Evolutionary conservation across 345 rosid genomes (phyloP).

Genomic region (Linum trigynum): DNA sequence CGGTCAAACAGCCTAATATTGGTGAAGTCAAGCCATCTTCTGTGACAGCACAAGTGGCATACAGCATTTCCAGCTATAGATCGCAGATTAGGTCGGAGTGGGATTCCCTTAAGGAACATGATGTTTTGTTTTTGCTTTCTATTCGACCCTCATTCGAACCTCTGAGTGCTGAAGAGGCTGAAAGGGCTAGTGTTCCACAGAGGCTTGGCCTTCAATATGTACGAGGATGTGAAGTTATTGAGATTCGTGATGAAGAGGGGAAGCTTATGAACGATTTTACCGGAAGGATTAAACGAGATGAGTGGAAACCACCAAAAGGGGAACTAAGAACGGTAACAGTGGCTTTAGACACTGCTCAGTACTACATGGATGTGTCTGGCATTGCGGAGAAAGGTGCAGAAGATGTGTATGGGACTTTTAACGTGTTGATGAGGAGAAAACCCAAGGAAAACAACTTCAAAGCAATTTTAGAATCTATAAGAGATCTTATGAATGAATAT

Average conservation of each 20-base stretch:
- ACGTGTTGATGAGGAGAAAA: constrained; percentile 91
- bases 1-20: constrained; percentile 90
- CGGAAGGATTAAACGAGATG: constrained; percentile 86
- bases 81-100: constrained; percentile 87
- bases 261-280: constrained; percentile 93
- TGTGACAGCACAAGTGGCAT: constrained; percentile 74
- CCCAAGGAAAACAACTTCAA: constrained; percentile 99
- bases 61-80: constrained; percentile 81
- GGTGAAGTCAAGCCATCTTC: constrained; percentile 98
- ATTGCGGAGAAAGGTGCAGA: constrained; percentile 90
- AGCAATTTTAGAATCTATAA: constrained; percentile 94
- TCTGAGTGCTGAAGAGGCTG: constrained; percentile 89
- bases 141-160: constrained; percentile 91
- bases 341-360: constrained; percentile 94
- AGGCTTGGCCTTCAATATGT: constrained; percentile 92
- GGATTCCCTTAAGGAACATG: constrained; percentile 97
- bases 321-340: constrained; percentile 83
- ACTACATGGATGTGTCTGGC: constrained; percentile 90
- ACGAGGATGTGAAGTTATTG: constrained; percentile 90
- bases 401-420: constrained; percentile 85
- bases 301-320: constrained; percentile 99
- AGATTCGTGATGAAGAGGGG: constrained; percentile 89
- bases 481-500: constrained; percentile 99
- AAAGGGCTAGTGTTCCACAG: constrained; percentile 80
- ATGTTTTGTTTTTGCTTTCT: constrained; percentile 85